phyloP scores from a whole-genome alignment of 192 early-diverging fungal species.

The Chytriomyces hyalinus region DNA sequence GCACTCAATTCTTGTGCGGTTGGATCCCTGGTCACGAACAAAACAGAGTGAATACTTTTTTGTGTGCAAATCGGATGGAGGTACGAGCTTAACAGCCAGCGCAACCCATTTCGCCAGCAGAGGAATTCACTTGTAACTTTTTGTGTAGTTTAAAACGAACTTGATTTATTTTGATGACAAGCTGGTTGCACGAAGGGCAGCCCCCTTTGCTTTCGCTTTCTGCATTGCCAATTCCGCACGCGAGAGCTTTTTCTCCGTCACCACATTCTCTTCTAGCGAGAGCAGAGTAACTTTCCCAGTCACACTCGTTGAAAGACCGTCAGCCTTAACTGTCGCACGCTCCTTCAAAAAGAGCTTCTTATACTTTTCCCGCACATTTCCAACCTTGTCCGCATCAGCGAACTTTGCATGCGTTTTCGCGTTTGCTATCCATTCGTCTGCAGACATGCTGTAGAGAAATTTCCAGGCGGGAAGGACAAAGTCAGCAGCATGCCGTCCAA shows the following conservation, averaged over 20 bases:
- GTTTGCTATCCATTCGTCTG: constrained; percentile 18
- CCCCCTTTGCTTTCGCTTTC: constrained; percentile 33
- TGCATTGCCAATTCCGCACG: constrained; percentile 32
- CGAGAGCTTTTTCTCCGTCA: constrained; percentile 21
- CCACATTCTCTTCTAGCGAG: constrained; percentile 15
- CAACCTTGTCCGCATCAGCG: neutral
- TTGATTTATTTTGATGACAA: too few relatives aligned
- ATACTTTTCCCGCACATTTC: constrained; percentile 18
- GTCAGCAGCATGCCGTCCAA: neutral
- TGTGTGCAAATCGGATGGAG: too few relatives aligned
- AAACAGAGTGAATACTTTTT: too few relatives aligned
- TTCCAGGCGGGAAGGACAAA: constrained; percentile 32
- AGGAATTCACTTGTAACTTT: too few relatives aligned
- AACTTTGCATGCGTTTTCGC: constrained; percentile 13
- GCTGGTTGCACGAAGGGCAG: constrained; percentile 15
- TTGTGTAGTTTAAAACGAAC: too few relatives aligned
- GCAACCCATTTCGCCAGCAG: too few relatives aligned
- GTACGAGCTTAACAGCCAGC: too few relatives aligned
- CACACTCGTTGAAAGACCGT: neutral
- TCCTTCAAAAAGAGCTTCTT: constrained; percentile 19
- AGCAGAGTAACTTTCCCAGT: constrained; percentile 4
- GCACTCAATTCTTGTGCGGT: too few relatives aligned
- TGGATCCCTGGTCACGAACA: too few relatives aligned
- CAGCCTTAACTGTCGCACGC: constrained; percentile 5
- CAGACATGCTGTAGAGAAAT: constrained; percentile 21